These are phyloP conservation scores for Phaeophleospora eucalypticola DNA, from an alignment of 2,329 filamentous ascomycete species.

Conservation along the genomic window DNA sequence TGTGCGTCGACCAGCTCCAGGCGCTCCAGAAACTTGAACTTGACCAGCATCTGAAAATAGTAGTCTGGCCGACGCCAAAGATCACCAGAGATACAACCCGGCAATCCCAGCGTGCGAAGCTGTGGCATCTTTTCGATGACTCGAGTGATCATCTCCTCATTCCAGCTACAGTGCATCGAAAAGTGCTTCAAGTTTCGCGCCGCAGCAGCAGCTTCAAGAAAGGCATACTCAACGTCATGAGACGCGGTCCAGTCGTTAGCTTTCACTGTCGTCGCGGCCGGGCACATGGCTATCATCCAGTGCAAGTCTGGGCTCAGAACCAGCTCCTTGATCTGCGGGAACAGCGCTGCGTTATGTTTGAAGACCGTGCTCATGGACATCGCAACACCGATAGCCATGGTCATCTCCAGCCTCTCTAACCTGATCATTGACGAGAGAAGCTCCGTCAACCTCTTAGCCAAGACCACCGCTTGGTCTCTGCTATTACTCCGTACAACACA, in stretches of 20 bases:
- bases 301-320: not conserved
- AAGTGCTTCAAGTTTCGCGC: not conserved
- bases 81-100: not conserved
- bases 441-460: not conserved
- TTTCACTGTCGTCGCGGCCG: not conserved
- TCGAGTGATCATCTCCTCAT: not conserved
- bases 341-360: not conserved
- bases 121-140: not conserved
- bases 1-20: not conserved
- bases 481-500: no score
- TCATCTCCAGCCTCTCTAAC: not conserved
- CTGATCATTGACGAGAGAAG: not conserved
- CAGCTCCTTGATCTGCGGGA: conserved; percentile 2
- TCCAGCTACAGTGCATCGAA: not conserved
- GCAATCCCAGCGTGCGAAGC: not conserved
- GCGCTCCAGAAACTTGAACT: not conserved
- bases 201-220: not conserved
- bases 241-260: conserved; percentile 4
- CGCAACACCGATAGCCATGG: not conserved
- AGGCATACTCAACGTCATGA: not conserved
- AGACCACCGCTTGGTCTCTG: not conserved
- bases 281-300: conserved; percentile 5
- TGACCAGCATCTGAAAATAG: not conserved
- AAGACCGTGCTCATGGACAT: not conserved
- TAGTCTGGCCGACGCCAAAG: not conserved